These are phyloP conservation scores for Macadamia tetraphylla DNA, from an alignment of 164 flowering plant genomes.

Conservation along the genomic window DNA sequence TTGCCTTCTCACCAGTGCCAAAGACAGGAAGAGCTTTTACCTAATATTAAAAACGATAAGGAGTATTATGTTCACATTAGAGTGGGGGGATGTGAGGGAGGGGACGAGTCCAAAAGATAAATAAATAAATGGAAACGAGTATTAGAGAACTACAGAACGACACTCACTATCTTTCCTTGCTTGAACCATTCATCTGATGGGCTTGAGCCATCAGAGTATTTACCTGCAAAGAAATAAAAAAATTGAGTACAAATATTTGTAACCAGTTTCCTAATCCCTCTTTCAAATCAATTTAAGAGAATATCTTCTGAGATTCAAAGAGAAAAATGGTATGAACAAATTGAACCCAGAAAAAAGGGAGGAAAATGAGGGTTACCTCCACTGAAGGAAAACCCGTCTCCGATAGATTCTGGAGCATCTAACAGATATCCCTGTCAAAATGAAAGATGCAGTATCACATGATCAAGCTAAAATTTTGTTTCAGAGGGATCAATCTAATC, in stretches of 20 bases:
- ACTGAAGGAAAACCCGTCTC: slow-evolving; percentile 91
- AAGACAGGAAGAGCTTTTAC: slow-evolving; percentile 69
- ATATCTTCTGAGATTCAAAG: neutral
- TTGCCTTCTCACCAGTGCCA: slow-evolving; percentile 78
- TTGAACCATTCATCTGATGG: slow-evolving; percentile 85
- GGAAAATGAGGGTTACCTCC: slow-evolving; percentile 45
- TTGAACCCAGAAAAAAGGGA: too few relatives aligned
- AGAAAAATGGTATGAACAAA: neutral
- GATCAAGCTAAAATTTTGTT: neutral
- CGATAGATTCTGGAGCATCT: slow-evolving; percentile 79
- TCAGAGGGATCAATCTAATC: neutral
- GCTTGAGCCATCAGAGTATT: slow-evolving; percentile 72
- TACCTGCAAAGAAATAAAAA: slow-evolving; percentile 41
- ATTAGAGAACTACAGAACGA: neutral
- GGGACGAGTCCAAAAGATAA: too few relatives aligned
- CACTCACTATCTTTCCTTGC: slow-evolving; percentile 73
- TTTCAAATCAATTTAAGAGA: neutral
- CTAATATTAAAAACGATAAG: slow-evolving; percentile 23
- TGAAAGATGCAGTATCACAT: neutral
- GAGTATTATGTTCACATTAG: neutral
- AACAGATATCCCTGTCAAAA: slow-evolving; percentile 53
- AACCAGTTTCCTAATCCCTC: neutral
- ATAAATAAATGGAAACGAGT: too few relatives aligned
- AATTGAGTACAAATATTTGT: neutral
- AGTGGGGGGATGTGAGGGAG: too few relatives aligned